Evolutionary conservation across 2,329 filamentous ascomycete species (phyloP).

Genomic region (Talaromyces albobiverticillius): DNA sequence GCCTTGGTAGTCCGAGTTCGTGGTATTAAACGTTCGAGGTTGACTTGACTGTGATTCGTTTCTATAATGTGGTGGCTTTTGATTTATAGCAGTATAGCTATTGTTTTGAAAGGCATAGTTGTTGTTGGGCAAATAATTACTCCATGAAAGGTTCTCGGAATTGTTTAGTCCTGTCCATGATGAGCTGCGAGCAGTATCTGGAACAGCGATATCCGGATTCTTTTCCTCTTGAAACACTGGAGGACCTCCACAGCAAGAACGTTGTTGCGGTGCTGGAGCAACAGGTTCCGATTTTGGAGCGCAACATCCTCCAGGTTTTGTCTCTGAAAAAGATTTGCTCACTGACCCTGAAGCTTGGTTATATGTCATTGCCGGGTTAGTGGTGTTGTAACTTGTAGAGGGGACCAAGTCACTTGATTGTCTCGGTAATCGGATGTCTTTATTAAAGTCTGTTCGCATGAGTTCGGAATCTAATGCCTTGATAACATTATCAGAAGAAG

Average conservation of each 20-base stretch:
- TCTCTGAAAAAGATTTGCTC: not conserved
- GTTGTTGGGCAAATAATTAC: not conserved
- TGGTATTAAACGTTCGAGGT: slow-evolving; percentile 3
- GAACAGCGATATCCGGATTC: not conserved
- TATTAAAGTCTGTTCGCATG: slow-evolving; percentile 1
- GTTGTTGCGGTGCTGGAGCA: slow-evolving; percentile 13
- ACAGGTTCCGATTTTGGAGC: slow-evolving; percentile 17
- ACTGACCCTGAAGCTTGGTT: not conserved
- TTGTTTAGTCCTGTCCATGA: not conserved
- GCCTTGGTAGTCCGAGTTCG: not conserved
- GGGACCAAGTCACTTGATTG: slow-evolving; percentile 17
- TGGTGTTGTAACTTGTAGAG: not conserved
- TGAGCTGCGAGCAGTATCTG: not conserved
- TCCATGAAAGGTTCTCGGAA: slow-evolving; percentile 2
- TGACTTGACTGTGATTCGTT: slow-evolving; percentile 15
- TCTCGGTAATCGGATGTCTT: slow-evolving; percentile 22
- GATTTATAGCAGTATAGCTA: slow-evolving; percentile 15
- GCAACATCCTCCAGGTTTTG: slow-evolving; percentile 23
- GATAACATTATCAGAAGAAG: slow-evolving; percentile 31
- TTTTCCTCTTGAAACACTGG: not conserved
- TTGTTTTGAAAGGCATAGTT: slow-evolving; percentile 21
- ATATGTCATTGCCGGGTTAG: not conserved
- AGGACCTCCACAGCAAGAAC: slow-evolving; percentile 30
- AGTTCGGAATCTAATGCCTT: slow-evolving; percentile 28
- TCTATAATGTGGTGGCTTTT: slow-evolving; percentile 20